These are phyloP conservation scores for Urostyla sp. DNA, from an alignment of 73 alveolate genomes.

Conservation along the genomic window DNA sequence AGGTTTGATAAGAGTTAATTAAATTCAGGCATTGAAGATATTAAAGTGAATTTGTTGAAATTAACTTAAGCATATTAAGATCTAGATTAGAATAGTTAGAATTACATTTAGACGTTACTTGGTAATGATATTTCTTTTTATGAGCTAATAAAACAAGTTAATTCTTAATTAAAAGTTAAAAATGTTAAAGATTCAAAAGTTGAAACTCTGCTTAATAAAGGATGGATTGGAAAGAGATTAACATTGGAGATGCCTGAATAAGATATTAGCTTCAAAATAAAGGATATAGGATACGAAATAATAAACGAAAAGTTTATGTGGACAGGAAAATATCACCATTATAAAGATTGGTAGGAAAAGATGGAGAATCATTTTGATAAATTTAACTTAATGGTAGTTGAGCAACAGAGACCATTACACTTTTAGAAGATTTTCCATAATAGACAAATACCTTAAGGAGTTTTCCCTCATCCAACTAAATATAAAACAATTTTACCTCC, in stretches of 20 bases:
- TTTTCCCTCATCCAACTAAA: slow-evolving; percentile 46
- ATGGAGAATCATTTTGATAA: slow-evolving; percentile 37
- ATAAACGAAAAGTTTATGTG: slow-evolving; percentile 69
- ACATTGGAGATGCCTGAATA: slow-evolving; percentile 63
- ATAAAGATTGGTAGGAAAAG: slow-evolving; percentile 69
- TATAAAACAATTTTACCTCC: slow-evolving; percentile 18
- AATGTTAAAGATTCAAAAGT: background rate
- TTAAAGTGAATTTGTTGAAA: slow-evolving; percentile 21
- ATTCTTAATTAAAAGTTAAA: background rate
- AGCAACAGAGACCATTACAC: slow-evolving; percentile 4
- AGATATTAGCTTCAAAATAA: background rate
- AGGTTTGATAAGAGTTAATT: background rate
- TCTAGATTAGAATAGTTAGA: background rate
- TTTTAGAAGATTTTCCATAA: slow-evolving; percentile 12
- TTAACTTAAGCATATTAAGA: background rate
- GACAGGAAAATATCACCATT: slow-evolving; percentile 71
- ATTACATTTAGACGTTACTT: background rate
- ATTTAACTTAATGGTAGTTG: slow-evolving; percentile 38
- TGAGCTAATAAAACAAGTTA: background rate
- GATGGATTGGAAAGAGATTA: slow-evolving; percentile 54
- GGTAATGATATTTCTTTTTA: background rate
- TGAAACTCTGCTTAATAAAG: background rate
- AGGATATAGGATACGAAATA: slow-evolving; percentile 63
- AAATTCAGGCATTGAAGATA: slow-evolving; percentile 20
- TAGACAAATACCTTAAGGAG: slow-evolving; percentile 60